phyloP scores from a whole-genome alignment of 2,329 filamentous ascomycete species.

The Chrysoporthe puriensis region DNA sequence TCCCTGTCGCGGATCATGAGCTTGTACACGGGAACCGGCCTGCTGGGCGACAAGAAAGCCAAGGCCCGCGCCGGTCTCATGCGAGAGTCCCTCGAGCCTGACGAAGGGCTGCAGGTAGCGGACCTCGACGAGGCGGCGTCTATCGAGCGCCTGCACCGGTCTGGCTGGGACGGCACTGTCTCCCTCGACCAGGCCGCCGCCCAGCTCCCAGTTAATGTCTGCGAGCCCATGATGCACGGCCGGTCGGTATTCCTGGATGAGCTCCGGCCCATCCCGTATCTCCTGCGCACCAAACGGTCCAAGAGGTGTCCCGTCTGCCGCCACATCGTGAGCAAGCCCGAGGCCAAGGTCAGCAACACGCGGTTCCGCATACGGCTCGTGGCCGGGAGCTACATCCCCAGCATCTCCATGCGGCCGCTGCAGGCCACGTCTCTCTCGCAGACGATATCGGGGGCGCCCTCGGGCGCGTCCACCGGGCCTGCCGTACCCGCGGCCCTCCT shows the following conservation, averaged over 20 bases:
- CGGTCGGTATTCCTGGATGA: conserved; percentile 67
- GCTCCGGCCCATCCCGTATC: conserved; percentile 78
- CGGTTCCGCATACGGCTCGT: conserved; percentile 92
- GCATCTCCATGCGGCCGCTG: conserved; percentile 72
- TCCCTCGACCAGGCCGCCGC: conserved; percentile 52
- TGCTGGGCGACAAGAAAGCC: conserved; percentile 63
- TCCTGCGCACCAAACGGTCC: conserved; percentile 87
- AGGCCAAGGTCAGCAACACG: conserved; percentile 85
- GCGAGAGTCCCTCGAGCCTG: conserved; percentile 73
- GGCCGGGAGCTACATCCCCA: conserved; percentile 85
- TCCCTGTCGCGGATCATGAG: conserved; percentile 89
- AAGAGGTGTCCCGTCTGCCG: conserved; percentile 92
- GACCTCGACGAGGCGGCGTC: conserved; percentile 64
- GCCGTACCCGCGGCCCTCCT: conserved; percentile 40
- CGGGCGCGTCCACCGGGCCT: conserved; percentile 24
- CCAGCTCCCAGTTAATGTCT: conserved; percentile 42
- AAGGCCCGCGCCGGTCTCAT: conserved; percentile 73
- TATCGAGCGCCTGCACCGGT: conserved; percentile 61
- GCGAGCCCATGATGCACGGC: conserved; percentile 50
- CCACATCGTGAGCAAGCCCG: conserved; percentile 93
- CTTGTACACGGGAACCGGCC: conserved; percentile 72
- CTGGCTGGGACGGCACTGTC: conserved; percentile 67
- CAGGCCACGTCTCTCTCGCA: conserved; percentile 34
- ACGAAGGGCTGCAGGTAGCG: conserved; percentile 73
- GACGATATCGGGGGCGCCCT: conserved; percentile 26